These are phyloP conservation scores for Gracilariopsis chorda DNA, from an alignment of 23 red algal genomes.

Conservation along the genomic window DNA sequence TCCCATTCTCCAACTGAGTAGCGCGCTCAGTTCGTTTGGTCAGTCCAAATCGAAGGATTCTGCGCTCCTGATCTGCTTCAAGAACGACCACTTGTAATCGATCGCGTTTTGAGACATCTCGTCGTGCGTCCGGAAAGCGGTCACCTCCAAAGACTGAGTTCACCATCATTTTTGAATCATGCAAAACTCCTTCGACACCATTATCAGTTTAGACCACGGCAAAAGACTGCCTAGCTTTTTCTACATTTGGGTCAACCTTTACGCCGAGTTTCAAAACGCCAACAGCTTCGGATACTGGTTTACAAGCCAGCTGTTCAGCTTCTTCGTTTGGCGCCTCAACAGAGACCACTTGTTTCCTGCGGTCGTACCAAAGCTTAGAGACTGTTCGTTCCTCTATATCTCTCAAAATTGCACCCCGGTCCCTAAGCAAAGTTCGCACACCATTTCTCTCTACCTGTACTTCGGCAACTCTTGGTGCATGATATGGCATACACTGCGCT, in stretches of 20 bases:
- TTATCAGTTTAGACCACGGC: constrained; percentile 10
- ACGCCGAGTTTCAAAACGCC: constrained; percentile 27
- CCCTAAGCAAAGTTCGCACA: constrained; percentile 2
- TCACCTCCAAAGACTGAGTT: background rate
- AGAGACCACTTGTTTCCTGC: background rate
- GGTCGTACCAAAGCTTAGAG: constrained; percentile 12
- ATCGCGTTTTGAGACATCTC: constrained; percentile 2
- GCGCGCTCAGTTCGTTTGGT: background rate
- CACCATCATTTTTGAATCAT: constrained; percentile 59
- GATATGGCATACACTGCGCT: background rate
- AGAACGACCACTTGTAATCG: constrained; percentile 18
- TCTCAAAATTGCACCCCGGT: constrained; percentile 4
- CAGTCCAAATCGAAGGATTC: constrained; percentile 40
- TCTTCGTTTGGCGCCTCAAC: constrained; percentile 42
- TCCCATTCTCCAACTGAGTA: background rate
- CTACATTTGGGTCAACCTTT: constrained; percentile 24
- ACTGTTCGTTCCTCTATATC: constrained; percentile 29
- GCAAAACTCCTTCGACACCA: constrained; percentile 36
- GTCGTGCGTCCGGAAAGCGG: constrained; percentile 34
- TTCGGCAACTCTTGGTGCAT: constrained; percentile 39
- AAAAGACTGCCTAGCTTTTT: constrained; percentile 21
- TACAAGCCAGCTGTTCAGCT: background rate
- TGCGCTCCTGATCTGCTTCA: constrained; percentile 4
- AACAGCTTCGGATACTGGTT: constrained; percentile 17
- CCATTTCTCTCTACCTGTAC: constrained; percentile 20